Evolutionary conservation across 495 filamentous ascomycete genomes (phyloP).

Genomic region (Hypomontagnella submonticulosa): DNA sequence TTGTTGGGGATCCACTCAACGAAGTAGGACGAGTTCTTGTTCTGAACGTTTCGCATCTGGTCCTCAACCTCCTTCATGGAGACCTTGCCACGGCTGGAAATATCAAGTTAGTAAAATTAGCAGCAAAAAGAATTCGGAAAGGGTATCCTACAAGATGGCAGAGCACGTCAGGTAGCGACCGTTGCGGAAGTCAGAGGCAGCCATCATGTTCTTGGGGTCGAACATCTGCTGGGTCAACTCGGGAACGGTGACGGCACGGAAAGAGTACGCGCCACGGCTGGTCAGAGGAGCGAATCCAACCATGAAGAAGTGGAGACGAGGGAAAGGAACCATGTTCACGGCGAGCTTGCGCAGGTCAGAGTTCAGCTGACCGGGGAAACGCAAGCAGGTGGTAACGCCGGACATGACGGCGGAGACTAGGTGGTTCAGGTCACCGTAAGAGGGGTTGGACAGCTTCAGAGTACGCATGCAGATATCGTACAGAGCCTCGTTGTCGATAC

Average conservation of each 20-base stretch:
- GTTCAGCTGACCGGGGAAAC: slow-evolving; percentile 99
- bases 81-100: slow-evolving; percentile 90
- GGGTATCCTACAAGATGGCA: slow-evolving; percentile 80
- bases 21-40: slow-evolving; percentile 99
- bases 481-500: slow-evolving; percentile 99
- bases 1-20: slow-evolving; percentile 99
- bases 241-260: slow-evolving; percentile 97
- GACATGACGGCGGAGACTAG: slow-evolving; percentile 99
- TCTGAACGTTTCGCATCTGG: slow-evolving; percentile 99
- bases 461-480: slow-evolving; percentile 99
- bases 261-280: slow-evolving; percentile 91
- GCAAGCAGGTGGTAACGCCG: slow-evolving; percentile 96
- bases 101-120: slow-evolving; percentile 45
- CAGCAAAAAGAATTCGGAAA: background rate
- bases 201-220: slow-evolving; percentile 99
- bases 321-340: slow-evolving; percentile 99
- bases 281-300: slow-evolving; percentile 99
- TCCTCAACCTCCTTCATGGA: slow-evolving; percentile 99
- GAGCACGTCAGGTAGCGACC: slow-evolving; percentile 99
- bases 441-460: slow-evolving; percentile 97
- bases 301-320: slow-evolving; percentile 99
- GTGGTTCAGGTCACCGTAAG: slow-evolving; percentile 99
- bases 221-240: slow-evolving; percentile 99
- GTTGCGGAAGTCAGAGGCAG: slow-evolving; percentile 99
- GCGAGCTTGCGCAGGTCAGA: slow-evolving; percentile 99